phyloP scores from a whole-genome alignment of 768 basidiomycete genomes.

The Suillus sp. region DNA sequence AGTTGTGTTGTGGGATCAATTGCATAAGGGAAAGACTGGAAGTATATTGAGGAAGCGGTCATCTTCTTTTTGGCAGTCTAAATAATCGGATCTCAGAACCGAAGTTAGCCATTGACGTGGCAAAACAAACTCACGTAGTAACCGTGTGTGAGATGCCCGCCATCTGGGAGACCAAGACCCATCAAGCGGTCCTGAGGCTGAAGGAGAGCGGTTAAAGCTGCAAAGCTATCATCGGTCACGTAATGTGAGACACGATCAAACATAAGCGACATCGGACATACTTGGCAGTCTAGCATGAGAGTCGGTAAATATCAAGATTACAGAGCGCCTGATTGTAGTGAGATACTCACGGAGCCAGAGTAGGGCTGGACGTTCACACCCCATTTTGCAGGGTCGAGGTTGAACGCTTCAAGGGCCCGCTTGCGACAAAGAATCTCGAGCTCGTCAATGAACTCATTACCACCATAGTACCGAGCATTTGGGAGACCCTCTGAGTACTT shows the following conservation, averaged over 20 bases:
- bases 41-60: slow-evolving; percentile 99
- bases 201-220: slow-evolving; percentile 92
- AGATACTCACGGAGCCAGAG: slow-evolving; percentile 75
- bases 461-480: slow-evolving; percentile 95
- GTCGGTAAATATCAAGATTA: slow-evolving; percentile 17
- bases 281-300: slow-evolving; percentile 75
- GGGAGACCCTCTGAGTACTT: slow-evolving; percentile 99
- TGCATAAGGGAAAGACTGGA: slow-evolving; percentile 96
- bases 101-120: not conserved
- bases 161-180: slow-evolving; percentile 98
- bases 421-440: slow-evolving; percentile 93
- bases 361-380: slow-evolving; percentile 99
- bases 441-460: slow-evolving; percentile 97
- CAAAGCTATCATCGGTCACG: slow-evolving; percentile 63
- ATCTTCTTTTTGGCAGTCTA: slow-evolving; percentile 99
- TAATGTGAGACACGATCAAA: slow-evolving; percentile 15
- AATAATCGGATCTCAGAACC: slow-evolving; percentile 12
- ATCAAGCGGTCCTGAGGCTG: slow-evolving; percentile 98
- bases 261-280: slow-evolving; percentile 38
- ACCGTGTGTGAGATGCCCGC: slow-evolving; percentile 96
- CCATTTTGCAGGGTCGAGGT: slow-evolving; percentile 91
- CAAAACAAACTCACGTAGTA: slow-evolving; percentile 71
- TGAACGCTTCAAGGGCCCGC: slow-evolving; percentile 94
- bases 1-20: slow-evolving; percentile 82
- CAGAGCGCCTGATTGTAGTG: slow-evolving; percentile 9